Conservation (phyloP, 345 rosid genomes). For the Limnanthes douglasii region DNA sequence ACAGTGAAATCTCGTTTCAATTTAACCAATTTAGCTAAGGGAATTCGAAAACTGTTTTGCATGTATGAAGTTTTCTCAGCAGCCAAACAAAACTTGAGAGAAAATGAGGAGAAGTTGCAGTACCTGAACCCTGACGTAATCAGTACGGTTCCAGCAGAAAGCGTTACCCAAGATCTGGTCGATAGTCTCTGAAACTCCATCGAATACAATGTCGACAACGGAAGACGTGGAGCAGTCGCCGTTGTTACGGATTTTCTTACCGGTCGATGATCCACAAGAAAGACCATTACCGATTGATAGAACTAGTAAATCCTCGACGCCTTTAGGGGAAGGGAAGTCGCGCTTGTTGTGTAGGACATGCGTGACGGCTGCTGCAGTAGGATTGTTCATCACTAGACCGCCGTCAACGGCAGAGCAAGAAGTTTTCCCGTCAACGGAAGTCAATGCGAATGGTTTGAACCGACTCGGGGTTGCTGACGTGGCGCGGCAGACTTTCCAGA, state of each 20-base stretch:
- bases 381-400: constrained; percentile 94
- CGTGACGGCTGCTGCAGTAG: constrained; percentile 84
- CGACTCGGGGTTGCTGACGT: constrained; percentile 75
- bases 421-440: constrained; percentile 77
- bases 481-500: constrained; percentile 88
- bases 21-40: no score
- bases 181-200: constrained; percentile 84
- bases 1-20: no score
- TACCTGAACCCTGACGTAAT: constrained; percentile 98
- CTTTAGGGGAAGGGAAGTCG: constrained; percentile 68
- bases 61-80: background rate
- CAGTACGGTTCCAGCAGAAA: constrained; percentile 80
- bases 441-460: constrained; percentile 57
- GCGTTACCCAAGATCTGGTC: constrained; percentile 97
- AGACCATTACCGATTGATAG: constrained; percentile 81
- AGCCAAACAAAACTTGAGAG: background rate
- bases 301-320: constrained; percentile 82
- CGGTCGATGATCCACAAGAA: constrained; percentile 10
- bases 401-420: constrained; percentile 77
- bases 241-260: constrained; percentile 22
- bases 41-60: no score
- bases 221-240: constrained; percentile 61
- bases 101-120: background rate
- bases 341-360: constrained; percentile 96
- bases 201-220: constrained; percentile 62